Evolutionary conservation across 345 rosid species (phyloP).

Genomic region (Gossypium mustelinum): DNA sequence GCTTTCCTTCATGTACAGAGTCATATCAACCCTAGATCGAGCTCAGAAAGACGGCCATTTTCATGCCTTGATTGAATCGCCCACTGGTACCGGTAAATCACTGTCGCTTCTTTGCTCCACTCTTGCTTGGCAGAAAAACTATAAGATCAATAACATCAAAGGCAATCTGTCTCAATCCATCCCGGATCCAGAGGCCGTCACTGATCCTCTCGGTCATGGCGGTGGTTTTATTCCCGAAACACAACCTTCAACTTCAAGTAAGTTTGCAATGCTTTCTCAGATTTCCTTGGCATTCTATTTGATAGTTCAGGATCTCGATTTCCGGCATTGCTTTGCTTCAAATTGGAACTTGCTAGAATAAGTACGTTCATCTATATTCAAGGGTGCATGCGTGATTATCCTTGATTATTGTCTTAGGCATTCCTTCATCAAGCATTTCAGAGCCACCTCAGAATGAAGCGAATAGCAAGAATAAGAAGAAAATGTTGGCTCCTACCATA

Average conservation of each 20-base stretch:
- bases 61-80: slow-evolving; percentile 91
- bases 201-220: slow-evolving; percentile 79
- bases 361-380: background rate
- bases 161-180: slow-evolving; percentile 43
- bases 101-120: slow-evolving; percentile 93
- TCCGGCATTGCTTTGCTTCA: background rate
- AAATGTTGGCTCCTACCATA: slow-evolving; percentile 52
- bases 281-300: background rate
- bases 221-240: slow-evolving; percentile 89
- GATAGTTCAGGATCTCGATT: background rate
- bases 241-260: slow-evolving; percentile 69
- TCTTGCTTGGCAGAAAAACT: slow-evolving; percentile 85
- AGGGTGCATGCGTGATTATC: background rate
- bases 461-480: slow-evolving; percentile 44
- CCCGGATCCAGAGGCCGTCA: slow-evolving; percentile 57
- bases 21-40: slow-evolving; percentile 87
- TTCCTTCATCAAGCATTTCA: slow-evolving; percentile 26
- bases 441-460: slow-evolving; percentile 36
- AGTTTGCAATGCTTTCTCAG: slow-evolving; percentile 2
- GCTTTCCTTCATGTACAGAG: slow-evolving; percentile 92
- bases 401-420: slow-evolving; percentile 31
- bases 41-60: slow-evolving; percentile 79
- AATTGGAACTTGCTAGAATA: background rate
- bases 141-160: slow-evolving; percentile 33
- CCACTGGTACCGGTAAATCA: slow-evolving; percentile 96